Percentiles rank a stretch among this genome's conserved stretches.
phyloP scores from a whole-genome alignment of 225 moss, liverwort and hornwort genomes.

The Neckera pumila region DNA sequence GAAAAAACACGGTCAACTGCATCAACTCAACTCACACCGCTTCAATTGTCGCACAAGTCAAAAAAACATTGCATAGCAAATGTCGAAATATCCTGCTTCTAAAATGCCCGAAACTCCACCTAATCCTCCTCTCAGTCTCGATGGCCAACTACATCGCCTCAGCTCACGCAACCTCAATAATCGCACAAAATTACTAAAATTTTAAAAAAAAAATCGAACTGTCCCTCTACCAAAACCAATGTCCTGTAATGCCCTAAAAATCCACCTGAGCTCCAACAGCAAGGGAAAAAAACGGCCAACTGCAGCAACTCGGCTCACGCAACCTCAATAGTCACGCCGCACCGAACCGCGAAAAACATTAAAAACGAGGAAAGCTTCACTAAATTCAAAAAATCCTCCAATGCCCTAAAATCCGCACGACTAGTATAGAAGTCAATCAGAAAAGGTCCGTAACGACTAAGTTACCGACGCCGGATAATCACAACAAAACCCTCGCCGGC shows the following conservation, averaged over 20 bases:
- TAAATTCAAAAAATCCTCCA: neutral
- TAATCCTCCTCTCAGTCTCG: neutral
- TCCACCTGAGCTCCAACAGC: neutral
- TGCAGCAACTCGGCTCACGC: neutral
- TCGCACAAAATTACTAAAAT: neutral
- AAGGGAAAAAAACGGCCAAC: neutral
- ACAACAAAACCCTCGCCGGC: conserved; percentile 17
- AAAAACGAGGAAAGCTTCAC: neutral
- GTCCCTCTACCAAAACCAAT: neutral
- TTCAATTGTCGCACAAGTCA: neutral
- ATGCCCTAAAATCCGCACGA: neutral
- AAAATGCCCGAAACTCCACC: neutral
- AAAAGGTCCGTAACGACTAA: neutral
- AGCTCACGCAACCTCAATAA: too few species aligned
- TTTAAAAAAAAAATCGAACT: too few species aligned
- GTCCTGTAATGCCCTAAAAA: neutral
- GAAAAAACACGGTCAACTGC: neutral
- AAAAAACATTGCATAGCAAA: too few species aligned
- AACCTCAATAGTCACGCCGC: neutral
- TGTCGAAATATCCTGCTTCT: neutral
- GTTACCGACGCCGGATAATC: neutral
- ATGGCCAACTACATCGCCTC: neutral
- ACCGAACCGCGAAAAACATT: neutral
- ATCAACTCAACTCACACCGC: neutral
- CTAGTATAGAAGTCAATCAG: neutral